Evolutionary conservation across 768 basidiomycete genomes (phyloP).

Genomic region (Cyclocybe cylindracea): DNA sequence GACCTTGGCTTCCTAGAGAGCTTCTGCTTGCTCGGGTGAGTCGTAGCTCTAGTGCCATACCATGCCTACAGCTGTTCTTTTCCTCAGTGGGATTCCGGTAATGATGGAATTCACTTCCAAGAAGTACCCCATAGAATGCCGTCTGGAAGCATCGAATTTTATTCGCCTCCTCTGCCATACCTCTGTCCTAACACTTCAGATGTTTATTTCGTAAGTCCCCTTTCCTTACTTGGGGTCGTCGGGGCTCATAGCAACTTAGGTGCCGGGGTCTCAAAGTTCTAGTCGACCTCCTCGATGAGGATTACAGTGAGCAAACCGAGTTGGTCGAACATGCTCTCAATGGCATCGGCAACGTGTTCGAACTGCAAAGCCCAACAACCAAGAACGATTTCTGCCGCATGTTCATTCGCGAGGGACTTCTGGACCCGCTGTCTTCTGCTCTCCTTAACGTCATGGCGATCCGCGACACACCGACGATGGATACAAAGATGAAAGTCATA

Average conservation of each 20-base stretch:
- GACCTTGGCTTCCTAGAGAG: constrained; percentile 91
- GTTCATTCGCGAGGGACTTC: constrained; percentile 94
- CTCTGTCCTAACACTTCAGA: constrained; percentile 71
- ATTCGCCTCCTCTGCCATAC: constrained; percentile 91
- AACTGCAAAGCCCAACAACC: constrained; percentile 93
- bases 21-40: constrained; percentile 88
- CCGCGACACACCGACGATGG: constrained; percentile 60
- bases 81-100: constrained; percentile 83
- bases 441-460: constrained; percentile 85
- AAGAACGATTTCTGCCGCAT: constrained; percentile 99
- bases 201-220: constrained; percentile 8
- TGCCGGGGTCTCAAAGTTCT: constrained; percentile 94
- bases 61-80: constrained; percentile 6
- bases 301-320: constrained; percentile 88
- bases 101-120: constrained; percentile 97
- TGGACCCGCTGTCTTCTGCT: constrained; percentile 91
- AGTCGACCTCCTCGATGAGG: constrained; percentile 95
- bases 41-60: neutral
- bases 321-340: constrained; percentile 92
- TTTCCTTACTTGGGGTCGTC: neutral
- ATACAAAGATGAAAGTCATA: constrained; percentile 88
- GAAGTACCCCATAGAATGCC: constrained; percentile 89
- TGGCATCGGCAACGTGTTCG: constrained; percentile 94
- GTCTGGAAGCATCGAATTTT: constrained; percentile 94
- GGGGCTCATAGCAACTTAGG: constrained; percentile 34